Base-by-base conservation (phyloP, 2,329 filamentous ascomycete species). In the Cryphonectria japonica region DNA sequence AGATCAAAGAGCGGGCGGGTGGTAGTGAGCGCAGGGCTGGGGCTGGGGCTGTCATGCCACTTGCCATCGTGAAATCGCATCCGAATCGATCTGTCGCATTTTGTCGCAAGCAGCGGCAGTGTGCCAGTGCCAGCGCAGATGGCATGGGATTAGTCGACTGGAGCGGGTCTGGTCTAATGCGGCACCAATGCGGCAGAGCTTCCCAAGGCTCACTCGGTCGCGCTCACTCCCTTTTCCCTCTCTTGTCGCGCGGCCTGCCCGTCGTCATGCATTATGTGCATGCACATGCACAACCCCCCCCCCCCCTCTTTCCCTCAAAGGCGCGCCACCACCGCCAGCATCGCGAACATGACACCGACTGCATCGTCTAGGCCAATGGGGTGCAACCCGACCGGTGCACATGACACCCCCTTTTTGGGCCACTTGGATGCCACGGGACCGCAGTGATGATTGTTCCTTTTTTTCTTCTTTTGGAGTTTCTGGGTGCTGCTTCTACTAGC, bases 331-430 rank as follows among this genome's bases (percentile, higher is more conserved):
- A 29, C 16, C 13, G 43, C 63, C 43, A 65, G 66, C 62, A 69
- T 71, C 57, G 63, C 69, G 67, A 50, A 50, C 46, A 50, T 50
- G 46, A 66, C 43, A 52, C 69, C 34, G 43, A 59, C 62, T 71
- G 71, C 69, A 71, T 57, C 37, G 46, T n/a, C 29, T 43, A 63
- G 66, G 71, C 71, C 71, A 72, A 72, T 72, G 69, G 69, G 71
- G 66, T 64, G 39, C 37, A n/a, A 63, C 63, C 69, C 71, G 61
- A 62, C 19, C 13, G 62, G 66, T 14, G 71, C 71, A 71, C 68
- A 63, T 72, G 71, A 72, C 69, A 71, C 71, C 71, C 69, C 68
- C 71, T 66, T 70, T 59, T n/a, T 50, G 39, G 32, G 63, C 50
- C 70, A 34, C 65, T 64, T 60, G 66, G 50, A 32, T 41, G 46